phyloP scores from a whole-genome alignment of 2,329 filamentous ascomycete genomes.

The Cladophialophora immunda region DNA sequence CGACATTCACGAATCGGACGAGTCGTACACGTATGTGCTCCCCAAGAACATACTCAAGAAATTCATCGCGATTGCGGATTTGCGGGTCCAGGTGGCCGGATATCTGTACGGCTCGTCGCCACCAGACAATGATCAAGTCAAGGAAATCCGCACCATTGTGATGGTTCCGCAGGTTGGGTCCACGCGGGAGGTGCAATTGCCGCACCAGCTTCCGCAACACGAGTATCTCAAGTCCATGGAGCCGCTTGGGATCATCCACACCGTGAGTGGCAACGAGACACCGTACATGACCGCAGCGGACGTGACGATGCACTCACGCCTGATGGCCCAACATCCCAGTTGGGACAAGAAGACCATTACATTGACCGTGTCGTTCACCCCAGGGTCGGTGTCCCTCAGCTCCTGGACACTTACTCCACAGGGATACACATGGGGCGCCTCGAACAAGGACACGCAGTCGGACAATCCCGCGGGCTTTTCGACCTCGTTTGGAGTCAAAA shows the following conservation, averaged over 20 bases:
- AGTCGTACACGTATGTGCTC: constrained; percentile 94
- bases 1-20: constrained; percentile 84
- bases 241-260: constrained; percentile 94
- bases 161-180: constrained; percentile 98
- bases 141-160: constrained; percentile 95
- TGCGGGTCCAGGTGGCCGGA: constrained; percentile 94
- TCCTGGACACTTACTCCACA: constrained; percentile 92
- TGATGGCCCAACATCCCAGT: constrained; percentile 80
- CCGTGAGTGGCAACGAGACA: constrained; percentile 90
- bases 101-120: constrained; percentile 95
- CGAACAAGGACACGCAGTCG: constrained; percentile 91
- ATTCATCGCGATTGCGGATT: constrained; percentile 96
- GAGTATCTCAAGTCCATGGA: constrained; percentile 88
- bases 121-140: constrained; percentile 93
- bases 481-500: constrained; percentile 92
- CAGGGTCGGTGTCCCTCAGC: constrained; percentile 91
- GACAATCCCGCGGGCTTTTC: constrained; percentile 95
- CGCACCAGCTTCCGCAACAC: constrained; percentile 88
- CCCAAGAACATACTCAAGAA: constrained; percentile 98
- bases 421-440: constrained; percentile 95
- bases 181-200: constrained; percentile 88
- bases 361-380: constrained; percentile 95
- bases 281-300: constrained; percentile 96
- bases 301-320: constrained; percentile 89
- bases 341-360: constrained; percentile 94